A percentile compares a stretch with the other conserved stretches of the same genome.
These are phyloP conservation scores for Lepiota subincarnata DNA, from an alignment of 768 basidiomycete genomes.

Conservation along the genomic window DNA sequence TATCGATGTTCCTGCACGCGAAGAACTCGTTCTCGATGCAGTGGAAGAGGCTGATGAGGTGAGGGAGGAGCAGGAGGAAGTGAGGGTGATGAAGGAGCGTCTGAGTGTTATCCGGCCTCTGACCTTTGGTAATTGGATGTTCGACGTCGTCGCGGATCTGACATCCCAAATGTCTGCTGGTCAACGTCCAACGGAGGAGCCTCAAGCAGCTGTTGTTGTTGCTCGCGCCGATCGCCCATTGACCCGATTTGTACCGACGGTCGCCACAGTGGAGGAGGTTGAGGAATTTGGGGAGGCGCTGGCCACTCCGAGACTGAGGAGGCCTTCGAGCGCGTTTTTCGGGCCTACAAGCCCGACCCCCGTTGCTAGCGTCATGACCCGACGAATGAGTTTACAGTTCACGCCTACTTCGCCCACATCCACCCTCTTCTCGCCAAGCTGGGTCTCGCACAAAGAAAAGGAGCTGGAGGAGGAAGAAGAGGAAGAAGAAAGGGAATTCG, in stretches of 20 bases:
- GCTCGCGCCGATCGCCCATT: conserved; percentile 21
- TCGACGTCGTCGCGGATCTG: conserved; percentile 70
- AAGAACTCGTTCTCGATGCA: conserved; percentile 41
- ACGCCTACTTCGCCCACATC: conserved; percentile 50
- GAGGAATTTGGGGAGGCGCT: conserved; percentile 6
- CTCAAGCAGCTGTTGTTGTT: conserved; percentile 17
- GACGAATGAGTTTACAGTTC: conserved; percentile 61
- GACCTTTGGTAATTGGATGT: conserved; percentile 80
- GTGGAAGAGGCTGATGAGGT: conserved; percentile 47
- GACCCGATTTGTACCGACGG: conserved; percentile 32
- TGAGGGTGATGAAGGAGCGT: conserved; percentile 23
- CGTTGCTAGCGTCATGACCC: conserved; percentile 18
- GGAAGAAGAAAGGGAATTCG: conserved; percentile 27
- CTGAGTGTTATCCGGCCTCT: conserved; percentile 46
- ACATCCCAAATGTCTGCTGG: conserved; percentile 27
- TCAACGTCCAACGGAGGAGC: conserved; percentile 14
- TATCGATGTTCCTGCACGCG: conserved; percentile 21
- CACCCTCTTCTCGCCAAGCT: conserved; percentile 18
- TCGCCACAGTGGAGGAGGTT: conserved; percentile 20
- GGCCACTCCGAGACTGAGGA: conserved; percentile 6
- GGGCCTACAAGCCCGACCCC: conserved; percentile 25
- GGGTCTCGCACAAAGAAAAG: conserved; percentile 19
- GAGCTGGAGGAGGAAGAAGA: conserved; percentile 21
- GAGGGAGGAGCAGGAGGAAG: conserved; percentile 30
- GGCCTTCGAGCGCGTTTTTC: conserved; percentile 21